phyloP scores from a whole-genome alignment of 352 stramenopile species.

The Phytopythium boreale region DNA sequence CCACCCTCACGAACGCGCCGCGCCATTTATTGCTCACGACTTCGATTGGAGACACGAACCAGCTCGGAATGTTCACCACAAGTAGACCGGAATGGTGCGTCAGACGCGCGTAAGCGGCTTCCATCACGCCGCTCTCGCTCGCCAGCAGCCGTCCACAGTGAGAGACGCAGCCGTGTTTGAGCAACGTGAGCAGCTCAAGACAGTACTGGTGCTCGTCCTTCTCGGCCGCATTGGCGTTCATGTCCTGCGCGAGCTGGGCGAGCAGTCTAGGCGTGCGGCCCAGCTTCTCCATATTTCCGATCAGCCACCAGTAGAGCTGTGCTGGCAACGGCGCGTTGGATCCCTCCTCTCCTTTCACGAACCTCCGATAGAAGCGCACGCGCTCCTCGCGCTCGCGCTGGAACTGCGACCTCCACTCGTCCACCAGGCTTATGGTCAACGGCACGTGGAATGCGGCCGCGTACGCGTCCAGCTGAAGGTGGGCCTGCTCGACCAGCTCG shows the following conservation, averaged over 20 bases:
- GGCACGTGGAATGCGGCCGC: neutral
- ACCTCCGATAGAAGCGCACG: neutral
- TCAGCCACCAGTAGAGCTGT: too few species aligned
- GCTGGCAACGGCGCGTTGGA: neutral
- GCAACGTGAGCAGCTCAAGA: neutral
- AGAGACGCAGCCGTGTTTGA: neutral
- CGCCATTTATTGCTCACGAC: neutral
- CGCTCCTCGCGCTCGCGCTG: neutral
- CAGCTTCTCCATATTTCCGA: too few species aligned
- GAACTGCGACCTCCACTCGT: neutral
- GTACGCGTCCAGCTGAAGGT: neutral
- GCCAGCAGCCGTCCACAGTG: neutral
- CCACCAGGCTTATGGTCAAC: neutral
- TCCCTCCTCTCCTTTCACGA: neutral
- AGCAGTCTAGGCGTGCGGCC: neutral
- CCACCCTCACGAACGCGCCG: neutral
- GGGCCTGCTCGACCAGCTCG: neutral
- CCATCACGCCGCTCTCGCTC: neutral
- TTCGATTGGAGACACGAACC: conserved; percentile 1
- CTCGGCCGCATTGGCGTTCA: neutral
- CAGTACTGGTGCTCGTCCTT: neutral
- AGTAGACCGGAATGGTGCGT: neutral
- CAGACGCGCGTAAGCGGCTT: neutral
- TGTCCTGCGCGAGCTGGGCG: too few species aligned
- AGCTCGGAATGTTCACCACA: neutral